Base-by-base conservation (phyloP, 176 grass and related monocot genomes). In the Cenchrus americanus region DNA sequence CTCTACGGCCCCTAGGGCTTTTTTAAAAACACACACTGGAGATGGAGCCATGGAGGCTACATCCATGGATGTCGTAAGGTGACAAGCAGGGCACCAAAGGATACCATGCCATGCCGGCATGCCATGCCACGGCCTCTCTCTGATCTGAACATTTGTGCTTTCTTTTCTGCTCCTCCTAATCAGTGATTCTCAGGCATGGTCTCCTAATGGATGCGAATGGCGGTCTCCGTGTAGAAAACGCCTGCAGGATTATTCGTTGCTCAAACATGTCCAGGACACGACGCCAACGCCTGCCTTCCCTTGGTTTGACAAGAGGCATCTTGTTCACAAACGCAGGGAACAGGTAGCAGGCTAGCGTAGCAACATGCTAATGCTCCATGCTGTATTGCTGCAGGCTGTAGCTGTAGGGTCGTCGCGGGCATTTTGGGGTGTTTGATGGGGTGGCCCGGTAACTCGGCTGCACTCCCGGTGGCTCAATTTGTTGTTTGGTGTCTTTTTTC, bases 191-290 rank as follows among this genome's bases (percentile, higher is more conserved):
- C 50, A 32, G 2, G 23, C 72, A 46, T 4, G n/a, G 52, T 32
- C 41, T 41, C 51, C 58, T 43, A 10, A 54, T 77, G 64, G 40
- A 52, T 34, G 22, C 12, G 1, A 1, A 30, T 30, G 27, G 27
- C 5, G 11, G 41, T 24, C 5, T 27, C 22, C n/a, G 15, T 27
- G 18, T 51, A 42, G 46, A 73, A 54, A 40, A 62, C 49, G 52
- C 49, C 48, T 48, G 48, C 52, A 19, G 57, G 61, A 82, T 53
- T 77, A 71, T 88, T 88, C 65, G 7, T 21, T 77, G 65, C 27
- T 71, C 43, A 77, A 62, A 88, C 73, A 78, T 83, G 80, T 77
- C 55, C 65, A 61, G 10, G 86, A 83, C 86, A 88, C 60, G 62
- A 8, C 12, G 46, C 49, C 67, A 18, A 12, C 67, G 17, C 54